Conservation (phyloP, 176 grass and related monocot genomes). For the Thinopyrum elongatum region DNA sequence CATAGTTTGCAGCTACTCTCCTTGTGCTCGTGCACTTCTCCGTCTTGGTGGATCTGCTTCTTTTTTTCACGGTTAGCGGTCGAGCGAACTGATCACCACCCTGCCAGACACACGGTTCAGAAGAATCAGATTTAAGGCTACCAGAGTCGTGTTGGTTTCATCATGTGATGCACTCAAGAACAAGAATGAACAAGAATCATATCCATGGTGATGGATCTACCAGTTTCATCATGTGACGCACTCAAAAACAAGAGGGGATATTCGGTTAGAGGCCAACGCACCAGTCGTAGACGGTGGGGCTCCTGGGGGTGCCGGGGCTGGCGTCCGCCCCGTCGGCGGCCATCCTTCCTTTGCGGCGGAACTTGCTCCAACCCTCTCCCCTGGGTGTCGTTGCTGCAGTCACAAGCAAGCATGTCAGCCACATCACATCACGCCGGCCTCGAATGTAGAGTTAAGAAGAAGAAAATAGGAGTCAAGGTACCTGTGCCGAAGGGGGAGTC, state of each 20-base stretch:
- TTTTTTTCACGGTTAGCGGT: slow-evolving; percentile 6
- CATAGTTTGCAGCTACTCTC: neutral
- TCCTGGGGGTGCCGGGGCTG: slow-evolving; percentile 52
- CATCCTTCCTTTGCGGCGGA: slow-evolving; percentile 50
- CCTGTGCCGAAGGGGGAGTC: slow-evolving; percentile 57
- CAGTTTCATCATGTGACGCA: neutral
- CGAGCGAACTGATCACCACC: slow-evolving; percentile 82
- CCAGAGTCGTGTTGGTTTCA: too few species aligned
- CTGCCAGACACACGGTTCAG: slow-evolving; percentile 21
- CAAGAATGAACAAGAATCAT: too few species aligned
- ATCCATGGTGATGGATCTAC: neutral
- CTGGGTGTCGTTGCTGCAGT: slow-evolving; percentile 57
- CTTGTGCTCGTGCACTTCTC: neutral
- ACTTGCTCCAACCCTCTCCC: slow-evolving; percentile 59
- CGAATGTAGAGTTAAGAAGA: too few species aligned
- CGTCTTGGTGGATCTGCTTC: slow-evolving; percentile 9
- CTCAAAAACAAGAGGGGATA: neutral
- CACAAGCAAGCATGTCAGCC: neutral
- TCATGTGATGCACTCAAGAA: too few species aligned
- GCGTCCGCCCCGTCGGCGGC: slow-evolving; percentile 24
- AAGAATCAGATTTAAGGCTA: neutral
- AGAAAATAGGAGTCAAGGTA: neutral
- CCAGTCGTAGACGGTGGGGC: slow-evolving; percentile 91
- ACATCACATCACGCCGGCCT: neutral
- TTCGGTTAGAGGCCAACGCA: slow-evolving; percentile 1